A percentile compares a stretch with the other conserved stretches of the same genome.
Evolutionary conservation across 495 filamentous ascomycete species (phyloP).

Genomic region (Penicillium paradoxum): DNA sequence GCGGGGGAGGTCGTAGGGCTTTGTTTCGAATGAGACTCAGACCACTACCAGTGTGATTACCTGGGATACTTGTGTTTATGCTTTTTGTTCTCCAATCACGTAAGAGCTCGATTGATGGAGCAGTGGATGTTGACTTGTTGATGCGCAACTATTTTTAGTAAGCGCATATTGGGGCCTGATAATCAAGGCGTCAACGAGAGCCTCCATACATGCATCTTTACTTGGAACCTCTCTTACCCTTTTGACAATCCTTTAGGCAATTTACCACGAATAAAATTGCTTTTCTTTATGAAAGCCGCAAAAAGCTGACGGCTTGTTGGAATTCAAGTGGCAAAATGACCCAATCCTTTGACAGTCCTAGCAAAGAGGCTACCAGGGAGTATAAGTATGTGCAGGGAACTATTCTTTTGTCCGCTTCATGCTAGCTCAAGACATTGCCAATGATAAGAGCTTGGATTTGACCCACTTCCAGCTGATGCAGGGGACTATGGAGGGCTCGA

Average conservation of each 20-base stretch:
- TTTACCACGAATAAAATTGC: too few species aligned
- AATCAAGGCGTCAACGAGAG: not conserved
- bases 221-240: not conserved
- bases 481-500: not conserved
- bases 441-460: not conserved
- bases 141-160: not conserved
- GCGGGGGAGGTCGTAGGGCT: not conserved
- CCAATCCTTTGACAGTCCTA: not conserved
- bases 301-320: not conserved
- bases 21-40: not conserved
- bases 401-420: not conserved
- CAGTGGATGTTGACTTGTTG: constrained; percentile 1
- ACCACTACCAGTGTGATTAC: not conserved
- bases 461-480: not conserved
- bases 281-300: too few species aligned
- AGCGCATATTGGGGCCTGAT: not conserved
- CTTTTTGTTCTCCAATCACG: not conserved
- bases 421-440: not conserved
- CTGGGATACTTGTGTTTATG: not conserved
- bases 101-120: not conserved
- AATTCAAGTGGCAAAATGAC: not conserved
- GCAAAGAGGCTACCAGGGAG: not conserved
- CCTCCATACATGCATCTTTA: not conserved
- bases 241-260: not conserved
- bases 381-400: too few species aligned